These are phyloP conservation scores for Neocucurbitaria cava DNA, from an alignment of 2,329 filamentous ascomycete species.

Conservation along the genomic window DNA sequence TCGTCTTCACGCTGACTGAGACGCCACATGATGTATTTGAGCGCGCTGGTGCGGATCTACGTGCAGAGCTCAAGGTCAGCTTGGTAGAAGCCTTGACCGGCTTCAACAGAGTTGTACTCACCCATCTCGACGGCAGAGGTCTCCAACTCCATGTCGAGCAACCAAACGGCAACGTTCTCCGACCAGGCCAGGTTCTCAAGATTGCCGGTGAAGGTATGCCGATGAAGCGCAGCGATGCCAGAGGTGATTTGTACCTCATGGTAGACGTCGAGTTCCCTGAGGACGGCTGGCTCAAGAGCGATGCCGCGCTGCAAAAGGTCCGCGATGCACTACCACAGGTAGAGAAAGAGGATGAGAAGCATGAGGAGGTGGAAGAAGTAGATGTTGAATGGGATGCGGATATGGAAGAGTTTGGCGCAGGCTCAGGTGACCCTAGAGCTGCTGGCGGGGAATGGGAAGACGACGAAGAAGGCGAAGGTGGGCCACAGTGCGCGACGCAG, in stretches of 20 bases:
- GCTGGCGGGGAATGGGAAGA: slow-evolving; percentile 75
- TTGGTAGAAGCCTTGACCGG: slow-evolving; percentile 85
- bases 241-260: slow-evolving; percentile 85
- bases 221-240: slow-evolving; percentile 79
- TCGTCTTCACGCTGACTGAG: slow-evolving; percentile 87
- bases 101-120: slow-evolving; percentile 88
- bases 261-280: slow-evolving; percentile 90
- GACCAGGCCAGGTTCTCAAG: slow-evolving; percentile 85
- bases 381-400: slow-evolving; percentile 83
- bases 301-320: slow-evolving; percentile 74
- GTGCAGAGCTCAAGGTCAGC: slow-evolving; percentile 79
- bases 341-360: slow-evolving; percentile 64
- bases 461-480: slow-evolving; percentile 65
- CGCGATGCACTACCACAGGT: slow-evolving; percentile 74
- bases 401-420: slow-evolving; percentile 82
- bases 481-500: slow-evolving; percentile 76
- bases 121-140: slow-evolving; percentile 91
- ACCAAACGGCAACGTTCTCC: slow-evolving; percentile 74
- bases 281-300: slow-evolving; percentile 77
- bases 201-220: slow-evolving; percentile 94
- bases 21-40: slow-evolving; percentile 81
- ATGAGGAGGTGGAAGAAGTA: slow-evolving; percentile 81
- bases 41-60: slow-evolving; percentile 83
- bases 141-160: slow-evolving; percentile 81
- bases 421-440: slow-evolving; percentile 71